These are phyloP conservation scores for Podila epicladia DNA, from an alignment of 192 early-diverging fungal genomes.

Conservation along the genomic window DNA sequence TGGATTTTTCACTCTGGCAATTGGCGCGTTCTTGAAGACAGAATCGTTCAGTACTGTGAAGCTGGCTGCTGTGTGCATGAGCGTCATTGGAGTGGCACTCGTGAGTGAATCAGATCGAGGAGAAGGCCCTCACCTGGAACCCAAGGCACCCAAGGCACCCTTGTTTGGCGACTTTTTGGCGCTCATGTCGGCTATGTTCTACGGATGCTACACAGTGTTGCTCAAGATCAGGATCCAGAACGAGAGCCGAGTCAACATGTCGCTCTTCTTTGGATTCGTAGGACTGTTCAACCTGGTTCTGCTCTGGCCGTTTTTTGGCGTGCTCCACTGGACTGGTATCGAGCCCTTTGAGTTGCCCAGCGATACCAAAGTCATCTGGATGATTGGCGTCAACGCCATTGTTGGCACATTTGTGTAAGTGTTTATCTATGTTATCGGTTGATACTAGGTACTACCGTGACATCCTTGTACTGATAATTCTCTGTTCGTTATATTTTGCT, in stretches of 20 bases:
- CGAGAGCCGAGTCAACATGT: conserved; percentile 74
- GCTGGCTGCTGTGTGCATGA: conserved; percentile 65
- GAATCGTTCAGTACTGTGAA: conserved; percentile 67
- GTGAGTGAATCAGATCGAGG: conserved; percentile 62
- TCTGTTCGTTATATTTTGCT: conserved; percentile 5
- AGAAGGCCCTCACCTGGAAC: background rate
- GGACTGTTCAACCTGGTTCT: conserved; percentile 76
- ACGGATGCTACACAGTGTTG: conserved; percentile 80
- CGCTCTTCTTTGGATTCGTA: conserved; percentile 82
- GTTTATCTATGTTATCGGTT: background rate
- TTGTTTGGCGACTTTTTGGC: conserved; percentile 78
- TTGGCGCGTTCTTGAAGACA: conserved; percentile 68
- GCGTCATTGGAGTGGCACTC: conserved; percentile 72
- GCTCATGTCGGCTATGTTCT: conserved; percentile 76
- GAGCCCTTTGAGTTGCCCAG: conserved; percentile 74
- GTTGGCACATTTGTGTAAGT: conserved; percentile 80
- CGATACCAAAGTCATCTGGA: conserved; percentile 60
- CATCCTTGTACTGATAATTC: background rate
- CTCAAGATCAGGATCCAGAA: conserved; percentile 77
- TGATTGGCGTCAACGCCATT: conserved; percentile 77
- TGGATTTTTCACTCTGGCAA: conserved; percentile 76
- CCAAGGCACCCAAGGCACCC: conserved; percentile 42
- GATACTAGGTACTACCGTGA: background rate
- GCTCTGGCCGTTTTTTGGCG: conserved; percentile 71
- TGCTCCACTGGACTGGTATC: conserved; percentile 67